A percentile compares a stretch with the other conserved stretches of the same genome.
phyloP scores from a whole-genome alignment of 345 rosid genomes.

The Anastatica hierochuntica region DNA sequence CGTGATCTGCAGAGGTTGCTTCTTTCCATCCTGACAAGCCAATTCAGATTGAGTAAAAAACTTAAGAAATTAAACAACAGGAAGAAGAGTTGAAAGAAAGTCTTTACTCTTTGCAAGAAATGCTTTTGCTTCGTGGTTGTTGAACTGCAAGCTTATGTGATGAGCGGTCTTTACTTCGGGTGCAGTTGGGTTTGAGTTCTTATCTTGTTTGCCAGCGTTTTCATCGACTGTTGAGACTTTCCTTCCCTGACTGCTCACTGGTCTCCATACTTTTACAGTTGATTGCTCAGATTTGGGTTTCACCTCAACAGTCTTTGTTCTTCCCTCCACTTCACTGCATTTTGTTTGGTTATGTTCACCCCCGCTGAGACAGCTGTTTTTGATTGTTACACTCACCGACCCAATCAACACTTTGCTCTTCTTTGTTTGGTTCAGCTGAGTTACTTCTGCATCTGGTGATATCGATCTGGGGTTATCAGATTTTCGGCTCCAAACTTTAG shows the following conservation, averaged over 20 bases:
- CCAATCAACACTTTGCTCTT: constrained; percentile 64
- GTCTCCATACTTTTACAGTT: constrained; percentile 29
- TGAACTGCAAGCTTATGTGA: constrained; percentile 34
- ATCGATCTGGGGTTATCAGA: constrained; percentile 33
- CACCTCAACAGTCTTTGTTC: constrained; percentile 27
- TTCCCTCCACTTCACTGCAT: constrained; percentile 29
- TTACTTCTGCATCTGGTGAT: constrained; percentile 35
- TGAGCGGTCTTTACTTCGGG: too few species aligned
- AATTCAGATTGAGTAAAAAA: neutral
- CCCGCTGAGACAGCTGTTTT: constrained; percentile 29
- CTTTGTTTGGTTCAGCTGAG: constrained; percentile 36
- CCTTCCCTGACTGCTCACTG: constrained; percentile 29
- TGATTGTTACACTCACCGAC: constrained; percentile 62
- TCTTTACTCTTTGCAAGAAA: constrained; percentile 68
- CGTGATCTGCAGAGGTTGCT: constrained; percentile 56
- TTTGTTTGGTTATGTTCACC: constrained; percentile 29
- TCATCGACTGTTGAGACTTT: constrained; percentile 12
- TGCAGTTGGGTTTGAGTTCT: neutral
- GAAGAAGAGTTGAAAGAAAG: neutral
- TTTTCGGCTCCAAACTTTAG: constrained; percentile 75
- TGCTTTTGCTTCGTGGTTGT: constrained; percentile 50
- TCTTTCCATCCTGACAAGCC: constrained; percentile 73
- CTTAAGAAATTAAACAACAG: neutral
- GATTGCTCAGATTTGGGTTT: constrained; percentile 23
- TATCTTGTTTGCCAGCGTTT: constrained; percentile 16